phyloP scores from a whole-genome alignment of 1,284 basidiomycete species.

The Flammula alnicola region DNA sequence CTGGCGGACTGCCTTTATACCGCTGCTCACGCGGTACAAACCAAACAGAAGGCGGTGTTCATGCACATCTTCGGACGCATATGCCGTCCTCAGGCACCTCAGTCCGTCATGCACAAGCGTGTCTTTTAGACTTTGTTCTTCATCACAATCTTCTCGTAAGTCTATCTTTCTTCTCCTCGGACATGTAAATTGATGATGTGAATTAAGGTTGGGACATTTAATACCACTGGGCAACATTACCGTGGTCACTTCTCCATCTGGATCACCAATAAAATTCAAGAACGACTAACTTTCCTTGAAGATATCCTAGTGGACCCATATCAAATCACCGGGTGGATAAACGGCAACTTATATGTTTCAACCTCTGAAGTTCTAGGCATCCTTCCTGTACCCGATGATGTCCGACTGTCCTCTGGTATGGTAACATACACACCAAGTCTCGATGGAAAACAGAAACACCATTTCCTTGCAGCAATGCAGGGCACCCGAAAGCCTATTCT shows the following conservation, averaged over 20 bases:
- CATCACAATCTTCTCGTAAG: constrained; percentile 20
- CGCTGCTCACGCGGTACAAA: constrained; percentile 18
- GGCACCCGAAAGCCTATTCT: constrained; percentile 24
- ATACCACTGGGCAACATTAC: constrained; percentile 22
- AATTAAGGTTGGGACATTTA: constrained; percentile 22
- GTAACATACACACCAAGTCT: constrained; percentile 10
- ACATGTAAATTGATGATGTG: background rate
- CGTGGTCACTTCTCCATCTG: constrained; percentile 21
- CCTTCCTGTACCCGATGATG: constrained; percentile 25
- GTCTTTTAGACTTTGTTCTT: constrained; percentile 21
- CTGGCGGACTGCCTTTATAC: constrained; percentile 16
- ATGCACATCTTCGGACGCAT: constrained; percentile 10
- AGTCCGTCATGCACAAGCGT: constrained; percentile 19
- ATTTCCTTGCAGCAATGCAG: constrained; percentile 24
- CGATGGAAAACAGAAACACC: constrained; percentile 17
- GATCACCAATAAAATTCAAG: too few species aligned
- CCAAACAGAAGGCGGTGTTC: constrained; percentile 22
- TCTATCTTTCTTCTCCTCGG: background rate
- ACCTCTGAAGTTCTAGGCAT: constrained; percentile 27
- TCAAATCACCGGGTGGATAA: constrained; percentile 24
- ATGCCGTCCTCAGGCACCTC: constrained; percentile 25
- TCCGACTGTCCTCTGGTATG: constrained; percentile 18
- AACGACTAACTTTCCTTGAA: constrained; percentile 28
- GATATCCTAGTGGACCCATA: constrained; percentile 16
- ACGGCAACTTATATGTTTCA: constrained; percentile 28